These are phyloP conservation scores for Chalciporus sp. DNA, from an alignment of 1,284 basidiomycete species.

Conservation along the genomic window DNA sequence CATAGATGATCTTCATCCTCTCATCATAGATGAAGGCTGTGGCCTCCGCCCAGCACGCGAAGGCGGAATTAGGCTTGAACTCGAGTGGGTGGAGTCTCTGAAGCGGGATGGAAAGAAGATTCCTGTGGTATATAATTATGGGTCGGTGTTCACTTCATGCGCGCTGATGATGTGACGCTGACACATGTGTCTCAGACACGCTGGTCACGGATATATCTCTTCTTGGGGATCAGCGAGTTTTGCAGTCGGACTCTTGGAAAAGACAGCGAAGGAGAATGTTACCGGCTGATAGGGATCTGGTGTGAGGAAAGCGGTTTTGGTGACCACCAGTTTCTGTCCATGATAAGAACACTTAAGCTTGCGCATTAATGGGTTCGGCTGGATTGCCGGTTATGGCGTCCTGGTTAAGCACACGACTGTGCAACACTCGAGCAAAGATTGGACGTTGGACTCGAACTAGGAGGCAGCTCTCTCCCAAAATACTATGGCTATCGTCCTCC, in stretches of 20 bases:
- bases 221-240: slow-evolving; percentile 69
- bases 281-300: neutral
- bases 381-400: too few species aligned
- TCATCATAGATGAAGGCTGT: slow-evolving; percentile 65
- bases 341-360: too few species aligned
- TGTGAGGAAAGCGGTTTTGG: too few species aligned
- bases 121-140: slow-evolving; percentile 56
- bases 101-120: slow-evolving; percentile 33
- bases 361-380: too few species aligned
- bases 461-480: too few species aligned
- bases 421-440: too few species aligned
- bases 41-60: slow-evolving; percentile 68
- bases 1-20: slow-evolving; percentile 58
- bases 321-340: too few species aligned
- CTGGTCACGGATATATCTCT: slow-evolving; percentile 65
- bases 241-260: slow-evolving; percentile 54
- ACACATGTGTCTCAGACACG: slow-evolving; percentile 33
- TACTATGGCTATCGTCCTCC: too few species aligned
- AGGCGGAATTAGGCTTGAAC: slow-evolving; percentile 68
- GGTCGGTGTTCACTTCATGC: slow-evolving; percentile 24
- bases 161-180: too few species aligned
- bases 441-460: too few species aligned
- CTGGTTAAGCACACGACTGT: too few species aligned
- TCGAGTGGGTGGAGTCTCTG: slow-evolving; percentile 44
- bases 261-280: neutral